Conservation (phyloP, 2,329 filamentous ascomycete species). For the Xylaria sp. region DNA sequence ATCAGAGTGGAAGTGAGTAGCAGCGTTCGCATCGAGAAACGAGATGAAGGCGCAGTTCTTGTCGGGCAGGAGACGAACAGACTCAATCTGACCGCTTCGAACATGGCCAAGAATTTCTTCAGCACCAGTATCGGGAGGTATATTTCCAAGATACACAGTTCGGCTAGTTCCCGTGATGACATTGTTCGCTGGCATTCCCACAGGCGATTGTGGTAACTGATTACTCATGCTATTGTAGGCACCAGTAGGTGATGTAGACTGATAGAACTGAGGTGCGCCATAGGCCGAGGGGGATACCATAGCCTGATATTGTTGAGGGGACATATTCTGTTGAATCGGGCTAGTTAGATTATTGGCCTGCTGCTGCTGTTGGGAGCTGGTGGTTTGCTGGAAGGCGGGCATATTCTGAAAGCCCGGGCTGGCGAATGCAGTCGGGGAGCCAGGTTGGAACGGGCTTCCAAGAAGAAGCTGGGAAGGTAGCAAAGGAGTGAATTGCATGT, state of each 20-base stretch:
- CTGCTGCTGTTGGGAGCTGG: slow-evolving; percentile 49
- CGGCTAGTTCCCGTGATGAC: slow-evolving; percentile 91
- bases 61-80: slow-evolving; percentile 94
- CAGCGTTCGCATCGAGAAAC: slow-evolving; percentile 96
- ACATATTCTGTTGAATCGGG: slow-evolving; percentile 80
- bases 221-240: slow-evolving; percentile 73
- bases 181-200: slow-evolving; percentile 79
- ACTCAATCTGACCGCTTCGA: slow-evolving; percentile 97
- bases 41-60: slow-evolving; percentile 99
- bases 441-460: slow-evolving; percentile 96
- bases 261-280: slow-evolving; percentile 82
- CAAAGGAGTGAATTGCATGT: slow-evolving; percentile 98
- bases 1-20: slow-evolving; percentile 99
- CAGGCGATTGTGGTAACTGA: slow-evolving; percentile 76
- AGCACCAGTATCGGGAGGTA: slow-evolving; percentile 95
- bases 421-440: slow-evolving; percentile 87
- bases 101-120: slow-evolving; percentile 98
- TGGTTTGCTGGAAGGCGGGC: slow-evolving; percentile 74
- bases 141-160: slow-evolving; percentile 97
- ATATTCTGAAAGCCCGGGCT: slow-evolving; percentile 93
- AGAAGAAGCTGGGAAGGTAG: slow-evolving; percentile 94
- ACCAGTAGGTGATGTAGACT: slow-evolving; percentile 86
- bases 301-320: slow-evolving; percentile 83
- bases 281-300: slow-evolving; percentile 88
- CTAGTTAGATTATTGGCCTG: slow-evolving; percentile 72